Conservation (phyloP, 108 stramenopile genomes). For the Thalassiosira profunda region DNA sequence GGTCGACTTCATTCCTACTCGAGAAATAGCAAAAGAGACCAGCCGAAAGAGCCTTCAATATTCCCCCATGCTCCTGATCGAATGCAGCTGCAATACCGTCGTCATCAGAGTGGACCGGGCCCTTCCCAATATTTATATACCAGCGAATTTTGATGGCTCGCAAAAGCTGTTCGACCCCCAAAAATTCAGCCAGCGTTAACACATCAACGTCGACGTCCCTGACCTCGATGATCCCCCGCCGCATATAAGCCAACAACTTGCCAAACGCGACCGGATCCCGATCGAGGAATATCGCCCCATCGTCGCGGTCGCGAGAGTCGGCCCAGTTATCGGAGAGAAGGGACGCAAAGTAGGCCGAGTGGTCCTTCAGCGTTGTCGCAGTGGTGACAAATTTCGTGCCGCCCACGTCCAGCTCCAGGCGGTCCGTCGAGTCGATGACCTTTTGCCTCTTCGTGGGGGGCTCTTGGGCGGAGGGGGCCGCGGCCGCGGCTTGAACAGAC, state of each 20-base stretch:
- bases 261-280: slow-evolving; percentile 15
- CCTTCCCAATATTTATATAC: slow-evolving; percentile 23
- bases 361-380: not conserved
- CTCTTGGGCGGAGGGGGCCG: no score
- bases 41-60: no score
- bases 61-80: no score
- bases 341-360: slow-evolving; percentile 16
- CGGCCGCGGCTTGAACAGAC: no score
- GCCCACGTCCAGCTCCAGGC: slow-evolving; percentile 7
- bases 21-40: no score
- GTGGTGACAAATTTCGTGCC: not conserved
- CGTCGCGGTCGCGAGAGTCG: not conserved
- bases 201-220: slow-evolving; percentile 1
- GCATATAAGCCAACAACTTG: slow-evolving; percentile 15
- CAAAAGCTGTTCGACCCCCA: slow-evolving; percentile 7
- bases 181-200: slow-evolving; percentile 1
- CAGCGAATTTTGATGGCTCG: not conserved
- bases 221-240: slow-evolving; percentile 4
- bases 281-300: slow-evolving; percentile 14
- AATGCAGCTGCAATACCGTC: no score
- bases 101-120: no score
- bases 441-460: no score
- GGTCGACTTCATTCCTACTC: no score
- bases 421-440: not conserved
- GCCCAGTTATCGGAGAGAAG: slow-evolving; percentile 2